These are phyloP conservation scores for Mucor plumbeus DNA, from an alignment of 371 early-diverging fungal genomes.

Conservation along the genomic window DNA sequence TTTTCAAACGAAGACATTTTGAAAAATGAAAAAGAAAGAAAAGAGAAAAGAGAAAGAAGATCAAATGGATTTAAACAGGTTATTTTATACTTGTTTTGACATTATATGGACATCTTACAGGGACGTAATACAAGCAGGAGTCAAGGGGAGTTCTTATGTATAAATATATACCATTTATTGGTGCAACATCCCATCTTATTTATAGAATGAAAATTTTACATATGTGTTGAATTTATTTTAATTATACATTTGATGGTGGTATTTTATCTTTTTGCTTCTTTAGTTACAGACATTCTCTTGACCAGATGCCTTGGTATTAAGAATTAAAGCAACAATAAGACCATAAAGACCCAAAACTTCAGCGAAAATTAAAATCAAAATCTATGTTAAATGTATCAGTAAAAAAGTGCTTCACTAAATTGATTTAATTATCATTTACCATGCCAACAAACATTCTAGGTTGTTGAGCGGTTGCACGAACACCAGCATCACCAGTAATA, in stretches of 20 bases:
- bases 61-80: not conserved
- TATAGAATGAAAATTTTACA: not conserved
- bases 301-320: conserved; percentile 86
- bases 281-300: conserved; percentile 44
- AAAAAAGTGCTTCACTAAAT: conserved; percentile 2
- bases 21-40: conserved; percentile 7
- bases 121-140: not conserved
- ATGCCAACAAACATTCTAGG: conserved; percentile 94
- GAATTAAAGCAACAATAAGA: conserved; percentile 93
- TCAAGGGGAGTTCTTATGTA: not conserved
- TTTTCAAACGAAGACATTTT: conserved; percentile 1
- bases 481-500: conserved; percentile 95
- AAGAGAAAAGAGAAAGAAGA: not conserved
- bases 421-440: conserved; percentile 46
- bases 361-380: conserved; percentile 97
- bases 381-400: conserved; percentile 30
- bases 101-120: not conserved
- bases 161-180: not conserved
- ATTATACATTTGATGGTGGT: not conserved
- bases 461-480: conserved; percentile 92
- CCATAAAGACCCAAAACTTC: conserved; percentile 97
- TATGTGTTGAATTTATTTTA: not conserved
- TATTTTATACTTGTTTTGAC: conserved; percentile 1
- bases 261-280: not conserved
- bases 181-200: not conserved